Evolutionary conservation across 352 stramenopile genomes (phyloP), one percentile per base, ranked within the genome.

Genomic region (Hyphochytrium catenoides): DNA sequence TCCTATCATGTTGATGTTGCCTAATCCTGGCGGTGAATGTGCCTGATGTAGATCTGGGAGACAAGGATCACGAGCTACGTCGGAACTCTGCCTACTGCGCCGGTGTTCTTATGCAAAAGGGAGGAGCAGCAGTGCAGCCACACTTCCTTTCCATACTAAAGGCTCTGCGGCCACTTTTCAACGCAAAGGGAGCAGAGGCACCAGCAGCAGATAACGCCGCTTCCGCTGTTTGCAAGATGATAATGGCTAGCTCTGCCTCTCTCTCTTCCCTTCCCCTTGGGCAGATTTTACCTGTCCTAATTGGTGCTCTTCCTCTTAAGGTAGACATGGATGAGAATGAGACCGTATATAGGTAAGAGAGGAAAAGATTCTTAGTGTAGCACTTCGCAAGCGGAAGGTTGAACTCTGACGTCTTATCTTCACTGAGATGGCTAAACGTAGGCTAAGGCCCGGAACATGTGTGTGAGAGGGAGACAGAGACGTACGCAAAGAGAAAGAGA

Each of bases 301-400:
- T 97, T 14, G 60, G 66, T 33, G 62, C 64, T 22, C 52, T 98
- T 30, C 89, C 89, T 16, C 59, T 98, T 33, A 94, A 95, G 60
- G 81, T 63, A 33, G 89, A 98, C 59, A 86, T 90, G 52, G 82
- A 84, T 39, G 89, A 98, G 59, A 95, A 86, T 48, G 59, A 82
- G 43, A 79, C 87, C 9, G 82, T 94, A 8, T 96, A 95, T n/a
- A n/a, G n/a, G n/a, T n/a, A n/a, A n/a, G n/a, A n/a, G n/a, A n/a
- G n/a, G n/a, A n/a, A n/a, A n/a, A n/a, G n/a, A n/a, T n/a, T n/a
- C n/a, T n/a, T n/a, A n/a, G n/a, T n/a, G n/a, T n/a, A n/a, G n/a
- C n/a, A n/a, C n/a, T n/a, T n/a, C n/a, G n/a, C n/a, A n/a, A n/a
- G n/a, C n/a, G n/a, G n/a, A n/a, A n/a, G n/a, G n/a, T n/a, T n/a